These are phyloP conservation scores for Mortierella claussenii DNA, from an alignment of 192 early-diverging fungal species.

Conservation along the genomic window DNA sequence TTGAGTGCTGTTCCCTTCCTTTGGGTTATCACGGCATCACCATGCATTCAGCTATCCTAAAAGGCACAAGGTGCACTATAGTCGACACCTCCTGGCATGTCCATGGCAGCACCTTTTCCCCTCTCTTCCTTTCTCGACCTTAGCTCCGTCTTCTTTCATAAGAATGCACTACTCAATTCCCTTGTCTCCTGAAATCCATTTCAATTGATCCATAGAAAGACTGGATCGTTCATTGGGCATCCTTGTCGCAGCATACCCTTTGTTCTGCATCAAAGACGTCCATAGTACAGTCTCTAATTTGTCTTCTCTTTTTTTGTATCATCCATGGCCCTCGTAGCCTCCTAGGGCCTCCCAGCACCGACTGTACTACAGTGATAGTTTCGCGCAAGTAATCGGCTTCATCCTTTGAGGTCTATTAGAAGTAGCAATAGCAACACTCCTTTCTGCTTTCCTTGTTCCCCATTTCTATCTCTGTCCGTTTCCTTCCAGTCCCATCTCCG, in stretches of 20 bases:
- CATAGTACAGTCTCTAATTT: neutral
- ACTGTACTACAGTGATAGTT: no score
- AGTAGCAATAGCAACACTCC: neutral
- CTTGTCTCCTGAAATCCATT: constrained; percentile 43
- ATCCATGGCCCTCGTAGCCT: neutral
- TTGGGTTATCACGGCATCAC: no score
- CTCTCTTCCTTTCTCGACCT: constrained; percentile 4
- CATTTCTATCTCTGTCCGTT: neutral
- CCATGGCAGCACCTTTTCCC: neutral
- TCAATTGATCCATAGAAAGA: no score
- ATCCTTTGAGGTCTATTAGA: neutral
- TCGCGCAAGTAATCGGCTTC: no score
- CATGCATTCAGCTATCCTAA: neutral
- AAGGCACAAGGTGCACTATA: neutral
- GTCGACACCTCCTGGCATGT: constrained; percentile 3
- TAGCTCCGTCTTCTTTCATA: constrained; percentile 36
- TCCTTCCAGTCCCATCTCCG: neutral
- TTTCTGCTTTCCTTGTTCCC: neutral
- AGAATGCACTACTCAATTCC: constrained; percentile 7
- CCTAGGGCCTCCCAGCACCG: no score
- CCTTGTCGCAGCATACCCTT: no score
- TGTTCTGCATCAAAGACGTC: neutral
- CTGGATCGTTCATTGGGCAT: no score
- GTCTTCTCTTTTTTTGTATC: neutral
- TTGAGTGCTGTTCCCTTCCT: no score